Base-by-base conservation (phyloP, 805 yeast genomes). In the Saitoella complicata region DNA sequence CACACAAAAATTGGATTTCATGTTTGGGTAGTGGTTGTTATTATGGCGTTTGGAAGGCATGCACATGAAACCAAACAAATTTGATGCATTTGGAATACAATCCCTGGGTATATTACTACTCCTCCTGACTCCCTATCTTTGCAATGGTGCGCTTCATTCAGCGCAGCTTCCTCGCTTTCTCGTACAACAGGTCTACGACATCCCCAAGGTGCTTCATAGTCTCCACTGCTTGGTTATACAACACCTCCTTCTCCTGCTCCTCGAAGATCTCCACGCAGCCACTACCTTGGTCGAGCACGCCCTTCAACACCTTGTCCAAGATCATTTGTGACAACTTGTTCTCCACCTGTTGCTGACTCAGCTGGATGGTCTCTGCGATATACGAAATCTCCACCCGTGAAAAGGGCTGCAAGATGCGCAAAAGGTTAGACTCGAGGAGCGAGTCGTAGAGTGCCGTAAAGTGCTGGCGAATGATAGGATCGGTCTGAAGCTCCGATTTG, bases 201-300 rank as follows among this genome's bases (percentile, higher is more conserved):
- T 67, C 73, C 31, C 91, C 80, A 76, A 91, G 77, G 58, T 83
- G 81, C 59, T 81, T 82, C 42, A 93, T 76, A 53, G 94, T 75
- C 46, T 83, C 91, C 53, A 88, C 72, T 39, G 93, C 80, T 45
- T 88, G 77, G 51, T 80, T 91, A 58, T 88, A 91, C 42, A 93
- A 78, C 37, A 82, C 82, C 62, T 91, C 97, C 49, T 77, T 76
- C 57, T 75, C 76, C 38, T 95, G 94, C 59, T 86, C 82, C 47
- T 85, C 94, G 58, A 83, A 91, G 47, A 91, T 75, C 52, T 85
- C 78, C 55, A 91, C 71, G 95, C 96, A 91, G 6, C 98, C 98
- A 60, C 87, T 87, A 40, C 97, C 97, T 67, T 91, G 99, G 62
- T 91, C 98, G 53, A 91, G 70, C 35, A 91, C 97, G 41, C 98